Conservation (phyloP, 2,329 filamentous ascomycete species). For the Scedosporium minutisporum region DNA sequence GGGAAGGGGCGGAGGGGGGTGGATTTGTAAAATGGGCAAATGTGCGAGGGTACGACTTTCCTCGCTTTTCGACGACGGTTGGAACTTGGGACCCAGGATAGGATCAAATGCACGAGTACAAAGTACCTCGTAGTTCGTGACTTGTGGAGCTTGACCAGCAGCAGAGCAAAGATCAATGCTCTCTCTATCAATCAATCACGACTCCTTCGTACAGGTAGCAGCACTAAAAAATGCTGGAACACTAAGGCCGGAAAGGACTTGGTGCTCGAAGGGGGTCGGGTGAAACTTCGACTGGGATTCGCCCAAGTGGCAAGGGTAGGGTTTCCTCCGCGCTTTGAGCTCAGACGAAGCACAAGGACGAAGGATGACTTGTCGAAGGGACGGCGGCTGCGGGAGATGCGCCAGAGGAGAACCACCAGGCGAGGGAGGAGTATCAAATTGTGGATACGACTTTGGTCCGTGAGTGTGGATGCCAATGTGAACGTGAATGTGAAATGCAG, state of each 20-base stretch:
- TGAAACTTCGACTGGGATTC: neutral
- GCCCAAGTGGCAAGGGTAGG: neutral
- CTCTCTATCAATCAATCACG: no score
- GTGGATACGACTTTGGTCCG: neutral
- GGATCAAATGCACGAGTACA: no score
- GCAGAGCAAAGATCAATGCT: no score
- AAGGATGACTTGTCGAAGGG: neutral
- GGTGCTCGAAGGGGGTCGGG: neutral
- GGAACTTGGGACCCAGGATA: neutral
- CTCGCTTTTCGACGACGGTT: neutral
- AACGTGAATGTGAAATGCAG: constrained; percentile 2
- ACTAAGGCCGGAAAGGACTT: neutral
- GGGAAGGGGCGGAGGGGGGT: neutral
- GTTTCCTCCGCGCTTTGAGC: neutral
- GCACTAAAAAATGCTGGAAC: neutral
- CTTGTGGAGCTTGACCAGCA: no score
- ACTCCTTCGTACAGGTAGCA: no score
- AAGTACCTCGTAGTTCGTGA: no score
- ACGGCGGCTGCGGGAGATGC: neutral
- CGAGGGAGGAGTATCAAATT: neutral
- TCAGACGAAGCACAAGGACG: neutral
- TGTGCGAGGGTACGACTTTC: neutral
- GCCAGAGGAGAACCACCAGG: neutral
- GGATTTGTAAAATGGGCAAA: neutral
- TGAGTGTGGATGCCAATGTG: neutral